Conservation (phyloP, 768 basidiomycete species). For the Tylopilus balloui region DNA sequence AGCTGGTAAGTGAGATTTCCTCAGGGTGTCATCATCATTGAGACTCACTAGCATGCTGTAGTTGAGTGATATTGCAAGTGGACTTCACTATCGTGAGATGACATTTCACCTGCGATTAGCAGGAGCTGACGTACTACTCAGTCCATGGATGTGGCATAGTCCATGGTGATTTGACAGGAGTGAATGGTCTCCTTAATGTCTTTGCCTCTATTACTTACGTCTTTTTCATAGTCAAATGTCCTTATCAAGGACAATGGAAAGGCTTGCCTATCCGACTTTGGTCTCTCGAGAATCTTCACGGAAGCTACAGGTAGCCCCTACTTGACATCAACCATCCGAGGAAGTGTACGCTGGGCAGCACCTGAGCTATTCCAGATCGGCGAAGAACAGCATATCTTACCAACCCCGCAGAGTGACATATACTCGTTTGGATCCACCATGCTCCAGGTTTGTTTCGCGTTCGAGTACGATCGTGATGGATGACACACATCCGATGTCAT, state of each 20-base stretch:
- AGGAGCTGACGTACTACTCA: neutral
- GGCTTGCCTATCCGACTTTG: slow-evolving; percentile 36
- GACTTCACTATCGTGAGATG: slow-evolving; percentile 22
- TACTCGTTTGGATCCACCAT: slow-evolving; percentile 39
- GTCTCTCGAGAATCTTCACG: slow-evolving; percentile 30
- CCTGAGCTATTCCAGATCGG: slow-evolving; percentile 34
- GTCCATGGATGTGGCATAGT: slow-evolving; percentile 30
- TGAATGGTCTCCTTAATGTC: slow-evolving; percentile 12
- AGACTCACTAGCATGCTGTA: slow-evolving; percentile 3
- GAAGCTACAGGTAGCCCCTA: slow-evolving; percentile 23
- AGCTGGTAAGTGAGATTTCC: slow-evolving; percentile 13
- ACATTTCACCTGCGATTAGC: neutral
- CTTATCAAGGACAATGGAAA: slow-evolving; percentile 31
- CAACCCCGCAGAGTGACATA: slow-evolving; percentile 34
- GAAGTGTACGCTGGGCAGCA: slow-evolving; percentile 47
- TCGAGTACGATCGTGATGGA: neutral
- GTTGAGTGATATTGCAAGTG: slow-evolving; percentile 19
- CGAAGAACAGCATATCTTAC: slow-evolving; percentile 20
- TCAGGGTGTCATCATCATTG: neutral
- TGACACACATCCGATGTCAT: neutral
- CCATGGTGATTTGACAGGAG: slow-evolving; percentile 46
- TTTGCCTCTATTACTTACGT: neutral
- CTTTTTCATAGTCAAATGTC: slow-evolving; percentile 30
- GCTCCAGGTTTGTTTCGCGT: slow-evolving; percentile 20
- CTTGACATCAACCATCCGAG: slow-evolving; percentile 34